Evolutionary conservation across 1,284 basidiomycete genomes (phyloP), one percentile per base, ranked within the genome.

Genomic region (Xerocomus amazonicus): DNA sequence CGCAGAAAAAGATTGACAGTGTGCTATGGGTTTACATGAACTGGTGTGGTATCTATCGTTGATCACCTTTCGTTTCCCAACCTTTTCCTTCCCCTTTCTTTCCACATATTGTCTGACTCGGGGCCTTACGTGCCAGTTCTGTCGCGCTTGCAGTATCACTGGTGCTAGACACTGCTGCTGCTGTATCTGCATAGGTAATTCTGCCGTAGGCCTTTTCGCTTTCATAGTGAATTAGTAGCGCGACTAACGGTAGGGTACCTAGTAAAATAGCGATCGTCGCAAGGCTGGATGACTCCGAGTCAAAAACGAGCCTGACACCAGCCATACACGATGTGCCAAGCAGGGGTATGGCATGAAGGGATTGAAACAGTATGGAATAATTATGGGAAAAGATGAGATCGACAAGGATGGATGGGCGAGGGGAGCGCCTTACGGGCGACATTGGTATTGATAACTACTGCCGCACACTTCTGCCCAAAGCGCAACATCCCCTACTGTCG

Each of bases 281-380:
- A 9, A 61, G n/a, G 3, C 26, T 29, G 0, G 51, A 48, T 3
- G 64, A 54, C 10, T 45, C 40, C n/a, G 49, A n/a, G 8, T 23
- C 32, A 12, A 23, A 33, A 31, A 46, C 34, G 3, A 63, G 43
- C 19, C 46, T 48, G 2, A 62, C 13, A 14, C 38, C 19, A 0
- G 56, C 55, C 39, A 63, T 41, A 16, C 51, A 52, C 4, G 32
- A 53, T 17, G 34, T 51, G 16, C 53, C 52, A 0, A 61, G 35
- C 6, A 52, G 45, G 6, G 65, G 63, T 10, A 67, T 23, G 0
- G 19, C 32, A 14, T 67, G 56, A 2, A 63, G 51, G 23, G 53
- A 33, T 17, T 38, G 56, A 2, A 51, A 47, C 8, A 64, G 4
- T 0, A 27, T 28, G 10, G 51, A 43, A 38, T 37, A n/a, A 13